Evolutionary conservation across 2,329 filamentous ascomycete genomes (phyloP), one percentile per base, ranked within the genome.

Genomic region (Botrytis aclada): DNA sequence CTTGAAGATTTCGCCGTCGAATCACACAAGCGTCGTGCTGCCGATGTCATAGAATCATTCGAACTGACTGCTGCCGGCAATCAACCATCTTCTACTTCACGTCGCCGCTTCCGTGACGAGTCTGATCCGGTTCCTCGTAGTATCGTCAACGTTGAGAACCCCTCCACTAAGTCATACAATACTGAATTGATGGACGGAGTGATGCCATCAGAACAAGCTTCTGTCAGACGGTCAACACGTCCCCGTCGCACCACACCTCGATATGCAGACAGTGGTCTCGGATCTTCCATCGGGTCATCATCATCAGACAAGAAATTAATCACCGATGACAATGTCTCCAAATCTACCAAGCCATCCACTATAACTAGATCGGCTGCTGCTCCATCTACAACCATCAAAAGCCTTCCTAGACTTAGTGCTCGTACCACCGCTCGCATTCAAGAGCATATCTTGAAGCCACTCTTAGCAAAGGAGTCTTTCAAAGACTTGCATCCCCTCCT

Each of bases 231-330:
- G 74, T 83, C 87, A 58, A 81, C 87, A 75, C 88, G 86, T 74
- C 86, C 87, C 75, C 87, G 87, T 69, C 86, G 86, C 73, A 87
- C 89, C 80, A 84, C 84, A 74, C 86, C 85, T 61, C 87, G 90
- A 80, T 88, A 90, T 79, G 96, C 93, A 25, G 95, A 98, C 84
- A 97, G 94, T 81, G 95, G 94, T 71, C 86, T 98, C 76, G 95
- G 95, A 70, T 92, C 93, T 61, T 97, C 94, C 60, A 86, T 97
- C 79, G 88, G 86, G 74, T 92, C 89, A 65, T 86, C 84, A 47
- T 82, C 83, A 72, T 84, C 84, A 72, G 85, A 88, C 76, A 87
- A 88, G 80, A 81, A 84, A 76, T 78, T 77, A 73, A 75, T 82
- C 75, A 84, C 83, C 74, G 81, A 85, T 8, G 76, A 78, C 29